Evolutionary conservation across 805 yeast species (phyloP).

Genomic region (Sugiyamaella lignohabitans): DNA sequence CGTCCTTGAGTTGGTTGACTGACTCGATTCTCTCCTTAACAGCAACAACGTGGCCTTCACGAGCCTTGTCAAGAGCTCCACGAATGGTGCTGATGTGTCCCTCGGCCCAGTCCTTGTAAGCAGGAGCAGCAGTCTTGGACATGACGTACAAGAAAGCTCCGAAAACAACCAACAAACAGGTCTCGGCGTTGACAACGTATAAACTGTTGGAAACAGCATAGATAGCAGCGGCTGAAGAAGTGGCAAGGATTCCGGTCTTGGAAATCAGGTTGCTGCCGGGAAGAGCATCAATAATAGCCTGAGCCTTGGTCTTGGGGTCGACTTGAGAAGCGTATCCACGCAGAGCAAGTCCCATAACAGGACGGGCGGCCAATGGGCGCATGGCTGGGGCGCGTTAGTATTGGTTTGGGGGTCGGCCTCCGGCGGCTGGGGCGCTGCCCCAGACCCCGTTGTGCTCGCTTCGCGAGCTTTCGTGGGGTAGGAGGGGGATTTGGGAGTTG

Average conservation of each 20-base stretch:
- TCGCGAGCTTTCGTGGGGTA: neutral
- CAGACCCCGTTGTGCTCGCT: neutral
- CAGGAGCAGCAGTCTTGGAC: constrained; percentile 88
- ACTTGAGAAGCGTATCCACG: constrained; percentile 29
- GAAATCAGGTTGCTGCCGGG: constrained; percentile 87
- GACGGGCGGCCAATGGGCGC: constrained; percentile 2
- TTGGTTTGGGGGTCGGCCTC: neutral
- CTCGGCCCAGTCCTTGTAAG: constrained; percentile 91
- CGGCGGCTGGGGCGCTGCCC: neutral
- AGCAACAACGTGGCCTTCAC: constrained; percentile 84
- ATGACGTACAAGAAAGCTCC: constrained; percentile 65
- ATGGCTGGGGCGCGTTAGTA: neutral
- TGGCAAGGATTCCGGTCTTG: constrained; percentile 93
- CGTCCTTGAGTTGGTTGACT: constrained; percentile 85
- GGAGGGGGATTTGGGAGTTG: neutral
- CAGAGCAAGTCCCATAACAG: constrained; percentile 1
- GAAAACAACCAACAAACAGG: constrained; percentile 77
- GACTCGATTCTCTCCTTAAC: constrained; percentile 87
- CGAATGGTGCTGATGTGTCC: constrained; percentile 75
- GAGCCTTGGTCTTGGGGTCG: constrained; percentile 89
- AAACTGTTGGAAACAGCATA: constrained; percentile 93
- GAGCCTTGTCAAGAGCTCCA: constrained; percentile 76
- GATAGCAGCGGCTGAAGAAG: constrained; percentile 88
- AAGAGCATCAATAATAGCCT: constrained; percentile 79
- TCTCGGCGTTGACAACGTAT: constrained; percentile 90